These are phyloP conservation scores for Aspergillus latus DNA, from an alignment of 2,329 filamentous ascomycete species.

Conservation along the genomic window DNA sequence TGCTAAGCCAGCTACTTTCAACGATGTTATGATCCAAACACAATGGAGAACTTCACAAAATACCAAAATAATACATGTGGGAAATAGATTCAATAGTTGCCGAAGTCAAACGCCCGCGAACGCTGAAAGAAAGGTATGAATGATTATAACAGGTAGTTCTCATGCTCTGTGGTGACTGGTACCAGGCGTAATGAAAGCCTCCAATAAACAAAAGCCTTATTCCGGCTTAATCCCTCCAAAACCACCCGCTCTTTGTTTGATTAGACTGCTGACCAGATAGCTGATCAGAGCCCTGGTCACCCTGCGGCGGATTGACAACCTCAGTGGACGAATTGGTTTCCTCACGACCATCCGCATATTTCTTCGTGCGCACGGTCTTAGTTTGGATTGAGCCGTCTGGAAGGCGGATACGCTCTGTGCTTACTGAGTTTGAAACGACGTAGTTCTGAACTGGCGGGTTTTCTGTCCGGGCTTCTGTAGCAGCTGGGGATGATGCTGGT, in stretches of 20 bases:
- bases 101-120: no score
- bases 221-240: conserved; percentile 35
- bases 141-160: no score
- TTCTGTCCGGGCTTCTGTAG: neutral
- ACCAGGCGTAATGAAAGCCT: neutral
- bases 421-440: conserved; percentile 58
- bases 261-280: conserved; percentile 15
- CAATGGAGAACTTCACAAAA: no score
- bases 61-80: no score
- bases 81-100: no score
- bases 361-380: conserved; percentile 57
- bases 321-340: conserved; percentile 58
- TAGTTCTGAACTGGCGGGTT: conserved; percentile 17
- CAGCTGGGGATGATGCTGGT: neutral
- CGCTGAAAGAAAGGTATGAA: no score
- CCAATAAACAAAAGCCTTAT: neutral
- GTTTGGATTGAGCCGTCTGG: conserved; percentile 60
- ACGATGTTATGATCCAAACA: no score
- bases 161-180: neutral
- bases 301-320: conserved; percentile 27
- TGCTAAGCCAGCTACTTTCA: no score
- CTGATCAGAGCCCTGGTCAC: conserved; percentile 2
- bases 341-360: conserved; percentile 61
- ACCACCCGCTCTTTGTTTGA: conserved; percentile 33
- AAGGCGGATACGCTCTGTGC: conserved; percentile 55